phyloP scores from a whole-genome alignment of 2,329 filamentous ascomycete genomes.

The Paecilomyces fulvus region DNA sequence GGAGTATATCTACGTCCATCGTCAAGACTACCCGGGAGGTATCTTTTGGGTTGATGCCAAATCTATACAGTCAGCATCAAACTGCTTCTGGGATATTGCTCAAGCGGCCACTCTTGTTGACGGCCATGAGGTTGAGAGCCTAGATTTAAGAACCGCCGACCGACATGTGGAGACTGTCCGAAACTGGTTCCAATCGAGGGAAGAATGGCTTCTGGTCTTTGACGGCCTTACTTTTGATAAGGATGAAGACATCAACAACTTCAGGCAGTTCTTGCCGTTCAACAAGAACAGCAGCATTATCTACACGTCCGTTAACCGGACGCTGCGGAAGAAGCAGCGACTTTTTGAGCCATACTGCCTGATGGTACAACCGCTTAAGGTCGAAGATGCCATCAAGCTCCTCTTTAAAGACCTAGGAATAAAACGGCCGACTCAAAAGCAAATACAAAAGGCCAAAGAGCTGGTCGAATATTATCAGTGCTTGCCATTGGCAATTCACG shows the following conservation, averaged over 20 bases:
- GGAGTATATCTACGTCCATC: constrained; percentile 57
- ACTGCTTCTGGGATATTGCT: constrained; percentile 59
- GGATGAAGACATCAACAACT: constrained; percentile 40
- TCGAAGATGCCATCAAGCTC: constrained; percentile 51
- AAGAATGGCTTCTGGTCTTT: constrained; percentile 60
- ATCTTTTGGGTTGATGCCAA: constrained; percentile 63
- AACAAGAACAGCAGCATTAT: constrained; percentile 56
- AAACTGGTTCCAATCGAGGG: constrained; percentile 52
- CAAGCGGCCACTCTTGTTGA: constrained; percentile 46
- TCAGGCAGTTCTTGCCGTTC: constrained; percentile 57
- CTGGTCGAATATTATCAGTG: constrained; percentile 56
- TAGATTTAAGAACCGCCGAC: constrained; percentile 30
- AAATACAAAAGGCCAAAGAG: constrained; percentile 50
- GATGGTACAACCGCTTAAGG: constrained; percentile 46
- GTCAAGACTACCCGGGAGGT: constrained; percentile 53
- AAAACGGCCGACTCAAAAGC: constrained; percentile 46
- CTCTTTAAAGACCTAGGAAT: constrained; percentile 56
- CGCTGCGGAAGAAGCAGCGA: constrained; percentile 47
- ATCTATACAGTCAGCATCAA: constrained; percentile 49
- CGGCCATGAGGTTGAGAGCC: constrained; percentile 29
- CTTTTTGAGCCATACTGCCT: constrained; percentile 54
- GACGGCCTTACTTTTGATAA: constrained; percentile 58
- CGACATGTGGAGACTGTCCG: constrained; percentile 51
- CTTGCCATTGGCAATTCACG: constrained; percentile 60
- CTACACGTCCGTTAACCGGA: constrained; percentile 58